phyloP scores from a whole-genome alignment of 257 asterid genomes.

The Solanum etuberosum region DNA sequence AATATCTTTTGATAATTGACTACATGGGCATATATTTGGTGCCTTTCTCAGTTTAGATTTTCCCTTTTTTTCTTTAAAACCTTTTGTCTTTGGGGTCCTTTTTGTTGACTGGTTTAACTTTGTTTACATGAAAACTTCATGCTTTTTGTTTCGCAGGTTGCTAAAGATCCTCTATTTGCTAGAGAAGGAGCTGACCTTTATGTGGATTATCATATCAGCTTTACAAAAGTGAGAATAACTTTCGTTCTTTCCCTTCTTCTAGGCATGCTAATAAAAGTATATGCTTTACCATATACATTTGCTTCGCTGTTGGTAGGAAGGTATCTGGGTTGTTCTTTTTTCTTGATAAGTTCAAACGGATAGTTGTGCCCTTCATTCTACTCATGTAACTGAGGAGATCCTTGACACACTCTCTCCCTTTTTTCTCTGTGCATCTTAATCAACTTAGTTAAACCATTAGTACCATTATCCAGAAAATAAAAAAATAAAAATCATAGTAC shows the following conservation, averaged over 20 bases:
- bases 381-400: not conserved
- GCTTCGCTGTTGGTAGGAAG: not conserved
- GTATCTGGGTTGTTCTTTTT: not conserved
- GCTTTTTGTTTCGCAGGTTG: slow-evolving; percentile 38
- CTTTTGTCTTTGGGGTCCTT: not conserved
- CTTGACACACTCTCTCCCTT: not conserved
- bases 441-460: not conserved
- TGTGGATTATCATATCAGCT: slow-evolving; percentile 64
- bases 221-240: slow-evolving; percentile 62
- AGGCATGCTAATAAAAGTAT: not conserved
- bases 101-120: not conserved
- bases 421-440: not conserved
- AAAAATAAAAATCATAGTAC: not conserved
- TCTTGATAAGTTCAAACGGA: not conserved
- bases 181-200: slow-evolving; percentile 82
- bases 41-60: not conserved
- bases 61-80: not conserved
- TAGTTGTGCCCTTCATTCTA: not conserved
- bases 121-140: not conserved
- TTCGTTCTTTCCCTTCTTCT: not conserved
- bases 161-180: slow-evolving; percentile 57
- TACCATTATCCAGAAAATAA: not conserved
- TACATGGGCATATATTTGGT: not conserved
- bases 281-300: not conserved
- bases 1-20: not conserved